phyloP scores from a whole-genome alignment of 352 stramenopile species.

The Phytophthora pluvialis region DNA sequence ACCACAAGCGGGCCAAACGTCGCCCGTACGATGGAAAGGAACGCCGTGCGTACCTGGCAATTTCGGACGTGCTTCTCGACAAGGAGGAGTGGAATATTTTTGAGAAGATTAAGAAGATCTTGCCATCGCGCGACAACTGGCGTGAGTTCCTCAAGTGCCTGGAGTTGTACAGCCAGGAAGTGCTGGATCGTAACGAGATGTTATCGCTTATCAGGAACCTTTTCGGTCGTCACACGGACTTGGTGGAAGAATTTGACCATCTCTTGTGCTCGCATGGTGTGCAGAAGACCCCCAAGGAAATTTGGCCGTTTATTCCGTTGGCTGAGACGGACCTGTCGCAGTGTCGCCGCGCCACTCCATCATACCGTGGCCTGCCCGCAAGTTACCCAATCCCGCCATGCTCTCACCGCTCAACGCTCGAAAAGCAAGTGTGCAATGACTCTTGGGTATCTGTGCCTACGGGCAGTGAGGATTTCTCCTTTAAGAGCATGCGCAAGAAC shows the following conservation, averaged over 20 bases:
- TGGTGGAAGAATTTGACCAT: conserved; percentile 83
- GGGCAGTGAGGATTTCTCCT: conserved; percentile 99
- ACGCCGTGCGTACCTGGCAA: conserved; percentile 71
- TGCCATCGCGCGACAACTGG: conserved; percentile 94
- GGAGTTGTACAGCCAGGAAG: conserved; percentile 98
- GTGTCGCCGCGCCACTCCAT: conserved; percentile 93
- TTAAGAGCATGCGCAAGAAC: conserved; percentile 99
- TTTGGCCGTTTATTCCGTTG: conserved; percentile 92
- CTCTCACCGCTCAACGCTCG: conserved; percentile 93
- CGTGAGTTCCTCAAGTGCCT: conserved; percentile 99
- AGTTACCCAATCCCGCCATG: conserved; percentile 98
- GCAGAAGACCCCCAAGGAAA: conserved; percentile 86
- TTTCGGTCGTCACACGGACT: conserved; percentile 85
- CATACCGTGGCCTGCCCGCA: conserved; percentile 96
- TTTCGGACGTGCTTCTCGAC: conserved; percentile 82
- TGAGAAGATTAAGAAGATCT: conserved; percentile 93
- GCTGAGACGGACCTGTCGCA: conserved; percentile 92
- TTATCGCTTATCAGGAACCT: conserved; percentile 89
- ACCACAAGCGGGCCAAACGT: conserved; percentile 74
- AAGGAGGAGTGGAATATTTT: conserved; percentile 94
- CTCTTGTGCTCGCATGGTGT: conserved; percentile 79
- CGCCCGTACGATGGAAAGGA: conserved; percentile 77
- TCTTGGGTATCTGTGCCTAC: conserved; percentile 98
- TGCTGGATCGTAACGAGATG: conserved; percentile 92
- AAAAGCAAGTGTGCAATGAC: conserved; percentile 95